phyloP scores from a whole-genome alignment of 2,329 filamentous ascomycete species.

The Camillea tinctor region DNA sequence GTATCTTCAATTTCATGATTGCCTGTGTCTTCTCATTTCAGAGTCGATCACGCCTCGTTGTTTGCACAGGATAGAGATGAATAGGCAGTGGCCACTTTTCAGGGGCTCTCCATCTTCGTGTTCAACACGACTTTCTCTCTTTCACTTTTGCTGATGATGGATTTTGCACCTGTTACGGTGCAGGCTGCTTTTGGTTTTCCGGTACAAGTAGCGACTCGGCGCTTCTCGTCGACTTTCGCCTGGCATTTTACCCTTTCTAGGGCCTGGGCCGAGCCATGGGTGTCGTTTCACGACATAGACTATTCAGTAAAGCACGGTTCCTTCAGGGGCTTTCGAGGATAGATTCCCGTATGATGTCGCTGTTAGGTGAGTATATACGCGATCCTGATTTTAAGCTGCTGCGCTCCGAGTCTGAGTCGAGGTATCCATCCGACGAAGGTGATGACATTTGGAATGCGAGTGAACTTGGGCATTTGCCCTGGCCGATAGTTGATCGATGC shows the following conservation, averaged over 20 bases:
- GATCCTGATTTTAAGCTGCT: constrained; percentile 19
- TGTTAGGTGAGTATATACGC: constrained; percentile 19
- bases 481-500: constrained; percentile 53
- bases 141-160: not conserved
- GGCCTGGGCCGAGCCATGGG: not conserved
- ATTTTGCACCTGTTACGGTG: not conserved
- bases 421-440: constrained; percentile 25
- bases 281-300: too few relatives aligned
- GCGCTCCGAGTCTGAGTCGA: constrained; percentile 30
- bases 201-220: not conserved
- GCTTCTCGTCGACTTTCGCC: not conserved
- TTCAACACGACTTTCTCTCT: not conserved
- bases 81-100: not conserved
- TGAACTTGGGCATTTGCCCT: constrained; percentile 51
- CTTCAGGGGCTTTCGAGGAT: constrained; percentile 15
- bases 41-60: not conserved
- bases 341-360: constrained; percentile 20
- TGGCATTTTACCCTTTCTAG: not conserved
- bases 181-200: not conserved
- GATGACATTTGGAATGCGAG: constrained; percentile 21
- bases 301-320: too few relatives aligned
- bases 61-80: not conserved
- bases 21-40: not conserved
- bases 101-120: not conserved
- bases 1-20: not conserved